Evolutionary conservation across 176 grass and related monocot genomes (phyloP), one percentile per base, ranked within the genome.

Genomic region (Saccharum officinarum): DNA sequence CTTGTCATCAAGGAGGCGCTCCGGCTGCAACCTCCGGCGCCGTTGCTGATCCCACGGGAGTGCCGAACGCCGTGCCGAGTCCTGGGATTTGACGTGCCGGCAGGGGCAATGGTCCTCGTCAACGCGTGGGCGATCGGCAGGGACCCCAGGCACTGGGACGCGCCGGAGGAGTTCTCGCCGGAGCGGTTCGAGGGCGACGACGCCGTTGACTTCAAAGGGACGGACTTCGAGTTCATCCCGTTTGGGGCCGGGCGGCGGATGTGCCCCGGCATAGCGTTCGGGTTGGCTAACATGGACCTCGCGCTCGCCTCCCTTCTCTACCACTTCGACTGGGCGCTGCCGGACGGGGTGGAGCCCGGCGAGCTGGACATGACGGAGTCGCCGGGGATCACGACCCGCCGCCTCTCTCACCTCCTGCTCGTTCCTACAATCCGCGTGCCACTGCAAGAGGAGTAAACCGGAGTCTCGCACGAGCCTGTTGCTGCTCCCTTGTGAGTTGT

Each of bases 111-210:
- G 31, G 84, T 90, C 44, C 0, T 82, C 1, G 75, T 92, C 20
- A 92, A 92, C 71, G 17, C 78, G 69, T 92, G 91, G 91, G 91
- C 91, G 14, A 86, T 92, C 62, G 68, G 67, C 23, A 64, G 83
- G 50, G 87, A 92, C 59, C 75, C 84, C 3, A 76, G 45, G 13
- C 36, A 75, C 34, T 90, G 91, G 91, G 80, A 82, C 5, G 4
- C 38, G 17, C 16, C 67, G 3, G 67, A 69, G 34, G 36, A 69
- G 36, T 69, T 69, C 18, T 5, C 1, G 36, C 67, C 67, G 36
- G 67, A 69, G 31, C 41, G 44, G 44, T 46, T 55, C 50, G 50
- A 55, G 17, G 50, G 17, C 50, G 4, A 1, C 15, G 17, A 17
- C 50, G 17, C 50, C 50, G 50, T 14, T 17, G 50, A 55, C 17